Base-by-base conservation (phyloP, 2,329 filamentous ascomycete species). In the Chalaropsis ovoidea region DNA sequence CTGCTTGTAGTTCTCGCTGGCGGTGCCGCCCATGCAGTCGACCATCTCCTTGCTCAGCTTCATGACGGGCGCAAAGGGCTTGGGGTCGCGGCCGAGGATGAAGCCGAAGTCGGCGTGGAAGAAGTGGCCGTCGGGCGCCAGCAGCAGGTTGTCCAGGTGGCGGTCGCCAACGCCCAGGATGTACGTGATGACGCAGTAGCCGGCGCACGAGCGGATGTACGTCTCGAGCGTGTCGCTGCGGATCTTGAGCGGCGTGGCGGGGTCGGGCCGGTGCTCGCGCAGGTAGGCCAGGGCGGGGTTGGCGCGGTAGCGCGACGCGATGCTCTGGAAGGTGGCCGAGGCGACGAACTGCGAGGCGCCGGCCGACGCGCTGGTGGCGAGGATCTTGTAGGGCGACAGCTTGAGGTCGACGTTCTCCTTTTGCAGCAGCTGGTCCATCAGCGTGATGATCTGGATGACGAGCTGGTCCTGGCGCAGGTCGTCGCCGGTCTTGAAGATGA, bases 61-160 rank as follows among this genome's bases (percentile, higher is more conserved):
- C 87, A 99, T 96, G 63, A 93, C 86, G 0, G 94, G 94, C 0
- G 94, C 93, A 73, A 99, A 97, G 0, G 94, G 94, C 73, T 99
- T 99, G 0, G 94, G 94, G 70, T 99, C 94, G 49, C 94, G 89
- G 19, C 94, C 94, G 1, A 99, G 86, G 68, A 99, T 99, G 76
- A 95, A 99, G 52, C 95, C 94, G 72, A 99, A 99, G 75, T 99
- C 94, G 39, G 93, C 92, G 74, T 99, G 94, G 81, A 99, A 96
- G 79, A 99, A 99, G 75, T 95, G 90, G 0, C 86, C 94, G 70
- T 92, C 88, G 0, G 94, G 92, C 0, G 91, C 85, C 4, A 99
- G 84, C 31, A 99, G 85, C 0, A 99, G 83, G 72, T 99, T 99
- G 74, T 99, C 94, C 1, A 97, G 82, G 76, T 99, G 94, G 1